A percentile compares a stretch with the other conserved stretches of the same genome.
These are phyloP conservation scores for Rosellinia necatrix DNA, from an alignment of 2,329 filamentous ascomycete species.

Conservation along the genomic window DNA sequence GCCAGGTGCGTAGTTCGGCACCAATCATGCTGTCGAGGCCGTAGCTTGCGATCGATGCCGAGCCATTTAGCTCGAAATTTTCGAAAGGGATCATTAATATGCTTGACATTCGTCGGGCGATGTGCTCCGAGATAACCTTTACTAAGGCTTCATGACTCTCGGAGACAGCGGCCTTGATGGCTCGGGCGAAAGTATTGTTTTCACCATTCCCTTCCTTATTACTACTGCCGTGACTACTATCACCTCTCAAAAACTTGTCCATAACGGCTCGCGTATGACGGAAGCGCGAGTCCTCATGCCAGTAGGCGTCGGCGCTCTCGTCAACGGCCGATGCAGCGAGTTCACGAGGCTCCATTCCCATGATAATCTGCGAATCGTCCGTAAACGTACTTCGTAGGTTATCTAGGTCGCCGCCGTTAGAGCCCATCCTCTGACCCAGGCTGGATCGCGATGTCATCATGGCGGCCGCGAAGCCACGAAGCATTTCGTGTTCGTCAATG, in stretches of 20 bases:
- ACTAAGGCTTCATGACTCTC: conserved; percentile 19
- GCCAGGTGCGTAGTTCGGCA: conserved; percentile 44
- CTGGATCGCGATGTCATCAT: conserved; percentile 27
- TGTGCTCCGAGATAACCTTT: conserved; percentile 20
- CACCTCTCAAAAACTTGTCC: conserved; percentile 12
- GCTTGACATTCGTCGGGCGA: conserved; percentile 29
- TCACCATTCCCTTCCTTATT: conserved; percentile 17
- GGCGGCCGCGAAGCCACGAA: conserved; percentile 35
- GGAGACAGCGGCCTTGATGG: conserved; percentile 21
- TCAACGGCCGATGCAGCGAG: conserved; percentile 23
- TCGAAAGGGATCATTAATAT: conserved; percentile 35
- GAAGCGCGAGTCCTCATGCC: conserved; percentile 35
- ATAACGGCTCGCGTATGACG: conserved; percentile 31
- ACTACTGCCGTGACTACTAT: not conserved
- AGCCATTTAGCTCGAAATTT: conserved; percentile 27
- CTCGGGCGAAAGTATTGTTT: conserved; percentile 15
- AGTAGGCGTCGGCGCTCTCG: conserved; percentile 32
- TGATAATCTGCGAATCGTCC: conserved; percentile 25
- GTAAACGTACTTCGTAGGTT: not conserved
- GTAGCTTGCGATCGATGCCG: conserved; percentile 38
- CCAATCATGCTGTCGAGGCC: conserved; percentile 46
- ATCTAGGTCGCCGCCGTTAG: not conserved
- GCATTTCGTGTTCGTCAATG: conserved; percentile 38
- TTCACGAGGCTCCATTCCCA: conserved; percentile 31
- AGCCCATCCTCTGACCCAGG: not conserved